Evolutionary conservation across 306 rosid species (phyloP).

Genomic region (Quercus glauca): DNA sequence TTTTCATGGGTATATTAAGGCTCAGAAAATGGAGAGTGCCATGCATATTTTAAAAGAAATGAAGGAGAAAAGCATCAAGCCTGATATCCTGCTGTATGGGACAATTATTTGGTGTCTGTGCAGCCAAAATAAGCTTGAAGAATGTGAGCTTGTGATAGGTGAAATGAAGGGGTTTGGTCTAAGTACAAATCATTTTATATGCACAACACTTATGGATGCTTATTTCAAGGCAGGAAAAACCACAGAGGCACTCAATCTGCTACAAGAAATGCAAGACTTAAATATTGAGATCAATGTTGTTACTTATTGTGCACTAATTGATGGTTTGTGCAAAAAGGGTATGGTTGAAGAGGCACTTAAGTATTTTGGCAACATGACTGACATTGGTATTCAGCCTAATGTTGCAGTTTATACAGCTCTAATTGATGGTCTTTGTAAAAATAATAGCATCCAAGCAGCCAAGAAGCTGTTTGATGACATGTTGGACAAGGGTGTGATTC

Average conservation of each 20-base stretch:
- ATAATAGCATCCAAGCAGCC: constrained; percentile 55
- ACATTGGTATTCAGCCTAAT: constrained; percentile 68
- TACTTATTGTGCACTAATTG: constrained; percentile 75
- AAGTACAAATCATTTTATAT: constrained; percentile 58
- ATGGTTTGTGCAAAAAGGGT: constrained; percentile 89
- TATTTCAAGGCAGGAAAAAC: constrained; percentile 76
- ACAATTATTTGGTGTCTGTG: constrained; percentile 78
- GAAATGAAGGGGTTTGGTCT: constrained; percentile 65
- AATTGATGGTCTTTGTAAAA: constrained; percentile 84
- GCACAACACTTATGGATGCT: constrained; percentile 77
- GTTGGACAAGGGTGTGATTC: constrained; percentile 69
- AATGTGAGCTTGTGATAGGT: constrained; percentile 44
- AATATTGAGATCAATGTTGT: constrained; percentile 63
- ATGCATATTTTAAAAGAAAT: constrained; percentile 59
- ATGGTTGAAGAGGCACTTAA: constrained; percentile 58
- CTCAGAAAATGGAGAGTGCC: constrained; percentile 57
- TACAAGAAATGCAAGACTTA: constrained; percentile 66
- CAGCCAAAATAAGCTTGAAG: constrained; percentile 62
- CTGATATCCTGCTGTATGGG: constrained; percentile 64
- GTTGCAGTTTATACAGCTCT: constrained; percentile 75
- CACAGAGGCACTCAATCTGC: constrained; percentile 52
- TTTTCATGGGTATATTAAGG: constrained; percentile 80
- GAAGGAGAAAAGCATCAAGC: constrained; percentile 57
- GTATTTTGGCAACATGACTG: constrained; percentile 58
- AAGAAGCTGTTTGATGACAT: constrained; percentile 72